Percentiles rank a stretch among this genome's conserved stretches.
These are phyloP conservation scores for Hypocreales sp. DNA, from an alignment of 2,329 filamentous ascomycete genomes.

Conservation along the genomic window DNA sequence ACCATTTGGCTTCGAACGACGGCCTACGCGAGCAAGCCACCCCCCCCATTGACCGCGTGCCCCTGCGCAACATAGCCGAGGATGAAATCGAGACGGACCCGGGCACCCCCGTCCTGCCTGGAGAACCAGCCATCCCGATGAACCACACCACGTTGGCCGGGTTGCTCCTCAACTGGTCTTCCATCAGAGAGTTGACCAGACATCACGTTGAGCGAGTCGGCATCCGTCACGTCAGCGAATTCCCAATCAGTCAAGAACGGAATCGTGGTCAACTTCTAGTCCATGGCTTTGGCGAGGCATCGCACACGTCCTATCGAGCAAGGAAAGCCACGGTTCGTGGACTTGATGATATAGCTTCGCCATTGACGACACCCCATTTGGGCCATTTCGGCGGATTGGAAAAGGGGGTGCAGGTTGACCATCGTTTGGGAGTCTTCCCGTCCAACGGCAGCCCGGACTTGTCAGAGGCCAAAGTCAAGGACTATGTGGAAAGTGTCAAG, in stretches of 20 bases:
- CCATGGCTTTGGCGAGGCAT: constrained; percentile 66
- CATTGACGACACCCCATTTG: constrained; percentile 41
- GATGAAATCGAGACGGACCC: constrained; percentile 36
- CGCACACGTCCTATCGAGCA: constrained; percentile 35
- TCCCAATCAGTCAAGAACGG: constrained; percentile 64
- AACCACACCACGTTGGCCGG: constrained; percentile 89
- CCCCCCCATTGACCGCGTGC: constrained; percentile 9
- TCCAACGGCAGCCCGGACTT: constrained; percentile 39
- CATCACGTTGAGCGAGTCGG: constrained; percentile 29
- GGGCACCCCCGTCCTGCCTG: constrained; percentile 35
- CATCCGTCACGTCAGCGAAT: constrained; percentile 46
- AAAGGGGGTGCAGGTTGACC: constrained; percentile 24
- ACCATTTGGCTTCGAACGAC: constrained; percentile 8
- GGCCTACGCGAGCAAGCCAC: constrained; percentile 11
- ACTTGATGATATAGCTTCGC: constrained; percentile 36
- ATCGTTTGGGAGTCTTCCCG: constrained; percentile 19
- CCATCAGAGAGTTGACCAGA: constrained; percentile 49
- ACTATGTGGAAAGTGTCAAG: constrained; percentile 41
- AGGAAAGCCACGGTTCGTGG: constrained; percentile 23
- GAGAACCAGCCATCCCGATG: constrained; percentile 57
- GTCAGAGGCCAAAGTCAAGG: constrained; percentile 30
- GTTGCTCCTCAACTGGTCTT: constrained; percentile 59
- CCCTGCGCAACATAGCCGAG: constrained; percentile 19
- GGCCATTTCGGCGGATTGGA: constrained; percentile 39
- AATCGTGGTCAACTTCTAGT: constrained; percentile 57